Evolutionary conservation across 1,139 yeast genomes (phyloP), one percentile per base, ranked within the genome.

Genomic region (Debaryomyces nepalensis): DNA sequence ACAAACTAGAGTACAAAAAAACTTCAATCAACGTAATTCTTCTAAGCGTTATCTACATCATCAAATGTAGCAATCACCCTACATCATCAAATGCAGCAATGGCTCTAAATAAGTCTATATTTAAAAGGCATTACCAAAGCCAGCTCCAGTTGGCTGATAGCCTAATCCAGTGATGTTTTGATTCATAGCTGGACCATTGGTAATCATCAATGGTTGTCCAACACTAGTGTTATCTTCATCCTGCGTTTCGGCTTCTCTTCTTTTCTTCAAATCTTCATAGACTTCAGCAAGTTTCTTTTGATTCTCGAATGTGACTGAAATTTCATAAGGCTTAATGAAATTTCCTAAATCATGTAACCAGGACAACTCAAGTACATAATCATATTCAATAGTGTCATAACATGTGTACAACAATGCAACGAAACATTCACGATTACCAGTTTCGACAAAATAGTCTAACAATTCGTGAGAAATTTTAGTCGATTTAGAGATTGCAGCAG

Each of bases 401-500:
- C 95, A 87, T 5, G 91, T 75, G 69, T 86, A 95, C 57, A 95
- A 76, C 49, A 91, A 79, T 8, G 97, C 98, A 56, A 90, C 88
- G 61, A 89, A 88, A 59, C 97, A 89, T 72, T 93, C 99, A 66
- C 86, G 90, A 72, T 93, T 93, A 57, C 97, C 99, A 37, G 96
- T 90, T 59, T 91, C 98, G 47, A 95, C 98, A 66, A 93, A 93
- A 72, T 93, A 95, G 47, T 86, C 81, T 62, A 93, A 73, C 52
- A 89, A 74, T 47, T 91, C 99, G 63, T 89, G 95, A 21, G 95
- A 91, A 61, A 93, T 84, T 62, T 87, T 90, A 18, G 80, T 62
- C 52, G 85, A 84, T 52, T 80, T 81, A 14, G 97, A 89, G 44
- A 82, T 67, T n/a, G 96, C 82, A 30, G 96, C 97, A 8, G 98